Conservation (phyloP, 2,329 filamentous ascomycete genomes). For the Arthrobotrys iridis region DNA sequence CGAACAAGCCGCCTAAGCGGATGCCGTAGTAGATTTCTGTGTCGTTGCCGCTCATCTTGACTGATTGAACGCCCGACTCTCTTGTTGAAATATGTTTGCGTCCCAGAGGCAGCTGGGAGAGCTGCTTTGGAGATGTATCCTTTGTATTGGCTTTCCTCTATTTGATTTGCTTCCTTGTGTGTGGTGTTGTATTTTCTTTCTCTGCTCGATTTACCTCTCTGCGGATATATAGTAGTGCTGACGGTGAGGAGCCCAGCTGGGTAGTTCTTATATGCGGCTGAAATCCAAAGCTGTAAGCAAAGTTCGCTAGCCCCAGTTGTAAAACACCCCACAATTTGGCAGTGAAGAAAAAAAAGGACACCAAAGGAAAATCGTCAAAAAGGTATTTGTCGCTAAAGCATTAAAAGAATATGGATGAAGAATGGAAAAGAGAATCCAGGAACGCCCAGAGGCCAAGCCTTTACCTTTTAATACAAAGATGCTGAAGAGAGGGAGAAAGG, state of each 20-base stretch:
- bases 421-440: slow-evolving; percentile 1
- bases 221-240: background rate
- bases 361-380: slow-evolving; percentile 50
- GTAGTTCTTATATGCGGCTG: slow-evolving; percentile 41
- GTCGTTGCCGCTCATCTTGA: slow-evolving; percentile 30
- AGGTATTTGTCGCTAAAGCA: slow-evolving; percentile 13
- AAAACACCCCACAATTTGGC: background rate
- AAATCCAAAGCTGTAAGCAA: slow-evolving; percentile 7
- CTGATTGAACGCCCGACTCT: no score
- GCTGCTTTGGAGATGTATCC: background rate
- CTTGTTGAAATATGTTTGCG: no score
- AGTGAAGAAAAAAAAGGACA: no score
- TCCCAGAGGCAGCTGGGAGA: slow-evolving; percentile 35
- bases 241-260: background rate
- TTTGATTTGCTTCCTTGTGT: background rate
- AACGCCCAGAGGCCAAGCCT: slow-evolving; percentile 48
- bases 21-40: slow-evolving; percentile 53
- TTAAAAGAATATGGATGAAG: background rate
- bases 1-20: slow-evolving; percentile 44
- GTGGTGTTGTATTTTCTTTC: background rate
- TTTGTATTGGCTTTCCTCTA: background rate
- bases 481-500: background rate
- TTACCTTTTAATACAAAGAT: slow-evolving; percentile 22
- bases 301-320: background rate
- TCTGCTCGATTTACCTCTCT: background rate